phyloP scores from a whole-genome alignment of 495 filamentous ascomycete species.

The Talaromyces borbonicus region DNA sequence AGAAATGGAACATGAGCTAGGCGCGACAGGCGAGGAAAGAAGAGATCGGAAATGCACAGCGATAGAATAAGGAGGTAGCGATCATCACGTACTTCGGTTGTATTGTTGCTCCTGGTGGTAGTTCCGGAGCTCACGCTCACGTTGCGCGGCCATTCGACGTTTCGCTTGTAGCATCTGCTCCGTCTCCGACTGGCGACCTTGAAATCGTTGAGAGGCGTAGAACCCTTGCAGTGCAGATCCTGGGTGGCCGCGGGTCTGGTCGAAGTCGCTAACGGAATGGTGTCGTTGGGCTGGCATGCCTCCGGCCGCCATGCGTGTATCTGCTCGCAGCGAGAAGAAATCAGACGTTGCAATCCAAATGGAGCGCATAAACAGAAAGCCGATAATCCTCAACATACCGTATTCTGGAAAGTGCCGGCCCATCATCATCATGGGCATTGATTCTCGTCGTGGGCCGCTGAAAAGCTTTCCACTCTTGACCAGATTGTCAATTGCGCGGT shows the following conservation, averaged over 20 bases:
- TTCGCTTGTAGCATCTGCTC: slow-evolving; percentile 99
- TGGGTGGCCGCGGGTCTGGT: slow-evolving; percentile 60
- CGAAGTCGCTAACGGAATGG: slow-evolving; percentile 84
- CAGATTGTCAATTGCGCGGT: slow-evolving; percentile 90
- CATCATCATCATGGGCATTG: slow-evolving; percentile 58
- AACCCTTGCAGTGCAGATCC: slow-evolving; percentile 82
- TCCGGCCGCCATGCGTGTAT: slow-evolving; percentile 37
- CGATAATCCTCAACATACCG: slow-evolving; percentile 28
- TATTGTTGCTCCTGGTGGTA: slow-evolving; percentile 99
- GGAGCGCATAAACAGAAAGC: not conserved
- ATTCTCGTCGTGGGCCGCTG: slow-evolving; percentile 73
- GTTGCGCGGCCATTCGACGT: slow-evolving; percentile 94
- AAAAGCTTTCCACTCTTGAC: slow-evolving; percentile 94
- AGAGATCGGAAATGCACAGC: slow-evolving; percentile 16
- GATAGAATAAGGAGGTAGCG: slow-evolving; percentile 23
- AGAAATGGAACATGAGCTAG: slow-evolving; percentile 22
- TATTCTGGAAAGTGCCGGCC: slow-evolving; percentile 52
- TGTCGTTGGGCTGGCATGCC: slow-evolving; percentile 45
- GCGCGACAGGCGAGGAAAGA: slow-evolving; percentile 32
- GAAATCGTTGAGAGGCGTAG: slow-evolving; percentile 88
- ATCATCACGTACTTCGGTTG: slow-evolving; percentile 82
- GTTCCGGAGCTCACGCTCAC: slow-evolving; percentile 97
- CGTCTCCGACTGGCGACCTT: slow-evolving; percentile 85
- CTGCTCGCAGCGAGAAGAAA: slow-evolving; percentile 20
- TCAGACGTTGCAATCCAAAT: slow-evolving; percentile 1